A percentile compares a stretch with the other conserved stretches of the same genome.
These are phyloP conservation scores for Tetradesmus lagerheimii DNA, from an alignment of 139 green algal species.

Conservation along the genomic window DNA sequence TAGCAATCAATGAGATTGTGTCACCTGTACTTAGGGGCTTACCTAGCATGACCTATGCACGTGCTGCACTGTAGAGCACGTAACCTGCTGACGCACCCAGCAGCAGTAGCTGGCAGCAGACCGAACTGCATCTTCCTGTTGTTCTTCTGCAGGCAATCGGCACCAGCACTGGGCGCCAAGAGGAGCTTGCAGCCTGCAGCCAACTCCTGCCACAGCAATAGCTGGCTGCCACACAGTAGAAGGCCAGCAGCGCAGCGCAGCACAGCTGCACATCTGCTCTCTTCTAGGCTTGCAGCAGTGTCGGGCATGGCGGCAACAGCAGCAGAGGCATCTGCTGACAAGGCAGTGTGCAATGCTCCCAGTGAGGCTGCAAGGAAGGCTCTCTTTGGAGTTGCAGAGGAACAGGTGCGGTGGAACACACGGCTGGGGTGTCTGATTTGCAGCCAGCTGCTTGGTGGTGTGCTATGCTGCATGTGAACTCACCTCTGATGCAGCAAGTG, in stretches of 20 bases:
- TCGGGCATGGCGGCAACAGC: neutral
- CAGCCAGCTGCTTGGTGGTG: neutral
- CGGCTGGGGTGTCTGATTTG: neutral
- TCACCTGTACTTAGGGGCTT: too few species aligned
- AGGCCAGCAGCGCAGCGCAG: neutral
- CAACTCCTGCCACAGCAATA: neutral
- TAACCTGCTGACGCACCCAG: neutral
- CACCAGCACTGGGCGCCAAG: neutral
- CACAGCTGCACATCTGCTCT: neutral
- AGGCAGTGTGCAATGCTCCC: neutral
- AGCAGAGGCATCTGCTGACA: neutral
- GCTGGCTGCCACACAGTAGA: neutral
- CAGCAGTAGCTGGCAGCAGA: too few species aligned
- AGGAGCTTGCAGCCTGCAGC: neutral
- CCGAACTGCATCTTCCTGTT: neutral
- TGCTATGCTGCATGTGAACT: neutral
- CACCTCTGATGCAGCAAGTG: neutral
- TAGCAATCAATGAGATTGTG: too few species aligned
- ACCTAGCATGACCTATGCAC: too few species aligned
- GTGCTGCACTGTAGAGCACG: neutral
- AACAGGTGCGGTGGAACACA: conserved; percentile 11
- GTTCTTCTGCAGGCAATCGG: neutral
- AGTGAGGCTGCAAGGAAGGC: neutral
- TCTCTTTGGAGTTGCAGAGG: conserved; percentile 27
- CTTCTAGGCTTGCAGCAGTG: neutral